Percentiles rank a stretch among this genome's conserved stretches.
These are phyloP conservation scores for Uronychia binucleata DNA, from an alignment of 73 alveolate species.

Conservation along the genomic window DNA sequence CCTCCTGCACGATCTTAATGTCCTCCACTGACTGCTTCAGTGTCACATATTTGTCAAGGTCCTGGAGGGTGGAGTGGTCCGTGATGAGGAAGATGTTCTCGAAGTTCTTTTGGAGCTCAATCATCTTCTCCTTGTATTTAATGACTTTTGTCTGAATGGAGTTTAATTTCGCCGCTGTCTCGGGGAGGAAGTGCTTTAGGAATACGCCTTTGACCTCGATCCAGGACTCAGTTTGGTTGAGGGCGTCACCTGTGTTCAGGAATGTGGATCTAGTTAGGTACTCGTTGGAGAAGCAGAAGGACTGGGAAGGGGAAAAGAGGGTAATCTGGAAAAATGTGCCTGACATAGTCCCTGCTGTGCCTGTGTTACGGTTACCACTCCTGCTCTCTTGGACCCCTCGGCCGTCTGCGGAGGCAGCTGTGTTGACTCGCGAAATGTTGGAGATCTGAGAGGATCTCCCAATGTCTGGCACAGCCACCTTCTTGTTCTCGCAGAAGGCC, in stretches of 20 bases:
- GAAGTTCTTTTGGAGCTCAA: conserved; percentile 32
- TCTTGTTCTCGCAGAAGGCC: conserved; percentile 17
- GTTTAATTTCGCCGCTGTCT: background rate
- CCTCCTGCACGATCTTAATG: conserved; percentile 23
- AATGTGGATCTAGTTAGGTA: conserved; percentile 36
- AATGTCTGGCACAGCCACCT: conserved; percentile 1
- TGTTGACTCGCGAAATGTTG: background rate
- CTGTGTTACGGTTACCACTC: background rate
- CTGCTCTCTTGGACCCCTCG: background rate
- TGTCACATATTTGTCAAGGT: conserved; percentile 22
- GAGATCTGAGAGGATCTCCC: background rate
- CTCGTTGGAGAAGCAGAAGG: conserved; percentile 27
- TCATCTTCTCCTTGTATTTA: conserved; percentile 16
- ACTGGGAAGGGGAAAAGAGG: conserved; percentile 38
- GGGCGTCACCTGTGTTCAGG: background rate
- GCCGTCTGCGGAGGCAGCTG: background rate
- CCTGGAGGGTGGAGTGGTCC: conserved; percentile 26
- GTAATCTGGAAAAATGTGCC: conserved; percentile 19
- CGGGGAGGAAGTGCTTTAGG: conserved; percentile 56
- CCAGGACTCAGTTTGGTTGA: conserved; percentile 30
- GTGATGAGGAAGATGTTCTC: conserved; percentile 60
- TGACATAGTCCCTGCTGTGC: background rate
- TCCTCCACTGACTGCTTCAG: conserved; percentile 47
- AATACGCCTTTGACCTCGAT: conserved; percentile 48
- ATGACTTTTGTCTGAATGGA: conserved; percentile 1